Base-by-base conservation (phyloP, 768 basidiomycete species). In the Rhodotorula babjevae region DNA sequence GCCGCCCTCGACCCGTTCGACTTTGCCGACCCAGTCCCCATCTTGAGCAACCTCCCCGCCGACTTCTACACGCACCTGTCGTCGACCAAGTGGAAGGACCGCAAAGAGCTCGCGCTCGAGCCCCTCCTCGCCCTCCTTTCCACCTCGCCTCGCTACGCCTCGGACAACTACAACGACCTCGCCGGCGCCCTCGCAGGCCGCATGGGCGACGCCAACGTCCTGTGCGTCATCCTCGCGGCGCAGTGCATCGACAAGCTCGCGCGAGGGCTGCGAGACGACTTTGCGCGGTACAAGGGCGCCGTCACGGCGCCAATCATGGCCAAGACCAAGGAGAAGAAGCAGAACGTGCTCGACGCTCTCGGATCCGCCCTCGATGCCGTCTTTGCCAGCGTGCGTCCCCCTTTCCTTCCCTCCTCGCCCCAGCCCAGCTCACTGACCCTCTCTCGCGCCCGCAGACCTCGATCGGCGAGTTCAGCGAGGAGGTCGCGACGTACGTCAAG, bases 51-150 rank as follows among this genome's bases (percentile, higher is more conserved):
- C 74, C 84, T 97, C 56, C 90, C 96, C 0, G 80, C 86, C 6
- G 88, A 88, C 67, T 84, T 97, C 71, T 87, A 90, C 69, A 84
- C 87, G 5, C 83, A 85, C 63, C 84, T 99, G 62, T 86, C 88
- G 33, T 98, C 96, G 9, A 87, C 92, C 0, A 97, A 98, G 81
- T 99, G 96, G 96, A 98, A 99, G 79, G 96, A 99, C 76, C 87
- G 92, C 53, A 93, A 97, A 79, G 91, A 94, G 77, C 81, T 82
- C 58, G 90, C 87, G 5, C 83, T 98, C 46, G 93, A 96, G 74
- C 91, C 92, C 40, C 84, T 95, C 33, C 84, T 87, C 58, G 85
- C 86, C 5, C 82, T 92, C 49, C 82, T 98, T 44, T 86, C 86
- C 65, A 82, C 87, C 15, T 85, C 89, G 6, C 88, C 89, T 21